phyloP scores from a whole-genome alignment of 805 yeast species.

The Yamadazyma takamatsuzukensis region DNA sequence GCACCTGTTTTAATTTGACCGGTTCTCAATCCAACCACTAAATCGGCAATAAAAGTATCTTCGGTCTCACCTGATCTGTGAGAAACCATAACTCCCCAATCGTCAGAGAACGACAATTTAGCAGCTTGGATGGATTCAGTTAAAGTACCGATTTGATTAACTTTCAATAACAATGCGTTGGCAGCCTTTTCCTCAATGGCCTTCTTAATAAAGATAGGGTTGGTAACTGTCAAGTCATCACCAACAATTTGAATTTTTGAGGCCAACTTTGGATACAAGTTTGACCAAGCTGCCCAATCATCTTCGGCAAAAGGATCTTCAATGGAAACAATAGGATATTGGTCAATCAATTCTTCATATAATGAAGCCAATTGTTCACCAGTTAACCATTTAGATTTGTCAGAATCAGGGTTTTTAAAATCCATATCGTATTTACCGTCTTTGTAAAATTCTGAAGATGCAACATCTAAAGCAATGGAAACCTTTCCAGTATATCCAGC shows the following conservation, averaged over 20 bases:
- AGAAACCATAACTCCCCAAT: slow-evolving; percentile 21
- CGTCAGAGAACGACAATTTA: slow-evolving; percentile 12
- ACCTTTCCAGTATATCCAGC: slow-evolving; percentile 18
- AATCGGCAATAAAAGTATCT: slow-evolving; percentile 20
- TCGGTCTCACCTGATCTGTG: slow-evolving; percentile 24
- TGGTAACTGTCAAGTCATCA: slow-evolving; percentile 23
- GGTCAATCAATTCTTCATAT: slow-evolving; percentile 14
- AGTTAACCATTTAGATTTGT: slow-evolving; percentile 13
- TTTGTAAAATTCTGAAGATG: slow-evolving; percentile 19
- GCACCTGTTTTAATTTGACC: slow-evolving; percentile 23
- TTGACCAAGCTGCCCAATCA: slow-evolving; percentile 22
- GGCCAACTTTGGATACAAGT: slow-evolving; percentile 12
- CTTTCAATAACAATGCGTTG: slow-evolving; percentile 18
- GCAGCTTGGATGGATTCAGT: slow-evolving; percentile 19
- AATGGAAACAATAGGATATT: slow-evolving; percentile 19
- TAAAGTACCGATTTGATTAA: slow-evolving; percentile 21
- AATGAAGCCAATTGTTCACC: slow-evolving; percentile 18
- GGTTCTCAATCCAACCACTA: slow-evolving; percentile 19
- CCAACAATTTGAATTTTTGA: slow-evolving; percentile 15
- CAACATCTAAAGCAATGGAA: slow-evolving; percentile 19
- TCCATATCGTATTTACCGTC: slow-evolving; percentile 19
- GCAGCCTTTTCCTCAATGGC: slow-evolving; percentile 19
- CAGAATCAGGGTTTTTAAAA: slow-evolving; percentile 19
- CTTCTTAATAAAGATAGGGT: slow-evolving; percentile 16
- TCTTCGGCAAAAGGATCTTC: slow-evolving; percentile 23